A percentile compares a stretch with the other conserved stretches of the same genome.
These are phyloP conservation scores for Echinosophora koreensis DNA, from an alignment of 306 rosid species.

Conservation along the genomic window DNA sequence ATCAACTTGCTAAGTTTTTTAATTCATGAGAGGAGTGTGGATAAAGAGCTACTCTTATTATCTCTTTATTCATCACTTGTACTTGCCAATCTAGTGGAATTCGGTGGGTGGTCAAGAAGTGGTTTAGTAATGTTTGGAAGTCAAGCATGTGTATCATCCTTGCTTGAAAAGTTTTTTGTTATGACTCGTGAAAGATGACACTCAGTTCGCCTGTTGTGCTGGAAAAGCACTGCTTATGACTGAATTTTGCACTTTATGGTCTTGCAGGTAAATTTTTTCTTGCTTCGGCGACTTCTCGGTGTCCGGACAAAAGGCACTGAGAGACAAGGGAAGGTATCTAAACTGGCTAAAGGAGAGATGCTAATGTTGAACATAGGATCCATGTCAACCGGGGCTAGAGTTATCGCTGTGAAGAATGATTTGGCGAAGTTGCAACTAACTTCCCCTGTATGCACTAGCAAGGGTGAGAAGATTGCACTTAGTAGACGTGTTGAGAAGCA, in stretches of 20 bases:
- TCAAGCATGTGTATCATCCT: background rate
- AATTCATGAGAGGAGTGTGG: background rate
- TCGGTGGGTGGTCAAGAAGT: constrained; percentile 23
- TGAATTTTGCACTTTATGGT: constrained; percentile 32
- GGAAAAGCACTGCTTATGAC: background rate
- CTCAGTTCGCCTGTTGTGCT: constrained; percentile 3
- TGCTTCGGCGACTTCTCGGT: constrained; percentile 90
- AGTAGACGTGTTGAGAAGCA: constrained; percentile 98
- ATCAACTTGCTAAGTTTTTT: background rate
- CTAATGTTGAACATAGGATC: constrained; percentile 98
- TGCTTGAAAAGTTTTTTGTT: background rate
- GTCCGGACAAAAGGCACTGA: constrained; percentile 92
- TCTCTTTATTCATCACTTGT: background rate
- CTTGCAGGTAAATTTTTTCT: constrained; percentile 92
- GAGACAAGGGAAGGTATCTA: constrained; percentile 93
- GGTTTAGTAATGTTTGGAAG: background rate
- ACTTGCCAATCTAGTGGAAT: constrained; percentile 6
- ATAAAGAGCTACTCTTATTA: background rate
- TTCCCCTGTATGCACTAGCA: constrained; percentile 96
- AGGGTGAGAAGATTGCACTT: constrained; percentile 91
- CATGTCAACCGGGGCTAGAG: constrained; percentile 94
- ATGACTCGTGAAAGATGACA: constrained; percentile 9
- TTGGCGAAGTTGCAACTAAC: constrained; percentile 90
- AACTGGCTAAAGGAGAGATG: constrained; percentile 84
- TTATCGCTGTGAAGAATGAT: constrained; percentile 86